Percentiles rank a stretch among this genome's conserved stretches.
Evolutionary conservation across 2,329 filamentous ascomycete genomes (phyloP).

Genomic region (Pseudogymnoascus sp.): DNA sequence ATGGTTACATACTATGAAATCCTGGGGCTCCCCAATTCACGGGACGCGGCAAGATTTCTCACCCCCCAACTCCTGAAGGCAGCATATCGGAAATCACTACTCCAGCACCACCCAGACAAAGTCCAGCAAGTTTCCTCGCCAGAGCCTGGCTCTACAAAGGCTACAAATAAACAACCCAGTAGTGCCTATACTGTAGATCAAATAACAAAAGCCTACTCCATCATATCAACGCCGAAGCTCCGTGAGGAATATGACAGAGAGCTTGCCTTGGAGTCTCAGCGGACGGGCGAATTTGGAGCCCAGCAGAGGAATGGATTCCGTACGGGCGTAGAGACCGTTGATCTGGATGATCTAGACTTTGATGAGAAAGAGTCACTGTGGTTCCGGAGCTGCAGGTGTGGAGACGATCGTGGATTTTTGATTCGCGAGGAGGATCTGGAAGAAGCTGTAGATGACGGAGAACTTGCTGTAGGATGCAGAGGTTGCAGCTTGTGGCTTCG

Average conservation of each 20-base stretch:
- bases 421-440: constrained; percentile 55
- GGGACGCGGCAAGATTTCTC: constrained; percentile 40
- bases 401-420: constrained; percentile 53
- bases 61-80: constrained; percentile 48
- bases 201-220: constrained; percentile 53
- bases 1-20: constrained; percentile 53
- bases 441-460: constrained; percentile 50
- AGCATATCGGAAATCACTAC: constrained; percentile 58
- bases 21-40: constrained; percentile 46
- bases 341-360: constrained; percentile 57
- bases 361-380: constrained; percentile 45
- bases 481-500: constrained; percentile 63
- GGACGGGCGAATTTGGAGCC: constrained; percentile 16
- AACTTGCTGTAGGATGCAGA: constrained; percentile 57
- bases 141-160: constrained; percentile 9
- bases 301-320: constrained; percentile 34
- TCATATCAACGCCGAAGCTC: constrained; percentile 45
- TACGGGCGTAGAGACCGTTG: constrained; percentile 56
- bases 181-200: constrained; percentile 52
- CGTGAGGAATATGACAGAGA: constrained; percentile 49
- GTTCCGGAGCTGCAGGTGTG: constrained; percentile 56
- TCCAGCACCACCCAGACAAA: constrained; percentile 62
- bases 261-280: constrained; percentile 32
- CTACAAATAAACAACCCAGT: constrained; percentile 20
- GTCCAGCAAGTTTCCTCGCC: constrained; percentile 19